Percentiles rank a stretch among this genome's conserved stretches.
Conservation (phyloP, 2,329 filamentous ascomycete species). For the Alternaria longipes region DNA sequence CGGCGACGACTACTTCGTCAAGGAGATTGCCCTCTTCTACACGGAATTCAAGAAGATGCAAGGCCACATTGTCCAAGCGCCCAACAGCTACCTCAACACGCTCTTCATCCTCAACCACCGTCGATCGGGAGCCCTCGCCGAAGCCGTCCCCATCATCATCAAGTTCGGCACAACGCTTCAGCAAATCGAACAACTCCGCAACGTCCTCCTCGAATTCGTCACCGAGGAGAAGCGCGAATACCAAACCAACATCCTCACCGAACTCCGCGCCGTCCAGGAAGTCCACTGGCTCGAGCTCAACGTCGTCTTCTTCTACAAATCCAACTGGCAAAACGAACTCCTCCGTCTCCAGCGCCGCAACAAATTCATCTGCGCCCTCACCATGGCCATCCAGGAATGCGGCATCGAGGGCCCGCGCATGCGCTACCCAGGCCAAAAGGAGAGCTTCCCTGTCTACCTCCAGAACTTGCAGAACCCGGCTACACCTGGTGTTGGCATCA, state of each 20-base stretch:
- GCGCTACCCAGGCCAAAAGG: conserved; percentile 73
- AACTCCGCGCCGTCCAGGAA: conserved; percentile 80
- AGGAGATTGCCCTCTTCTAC: conserved; percentile 90
- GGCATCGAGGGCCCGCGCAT: conserved; percentile 86
- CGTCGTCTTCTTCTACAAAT: conserved; percentile 97
- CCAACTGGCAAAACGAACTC: conserved; percentile 94
- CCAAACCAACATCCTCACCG: conserved; percentile 84
- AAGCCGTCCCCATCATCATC: conserved; percentile 83
- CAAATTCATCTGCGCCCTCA: conserved; percentile 91
- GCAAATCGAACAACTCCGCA: conserved; percentile 83
- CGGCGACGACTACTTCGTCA: conserved; percentile 96
- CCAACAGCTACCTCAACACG: conserved; percentile 91
- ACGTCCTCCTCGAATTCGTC: conserved; percentile 84
- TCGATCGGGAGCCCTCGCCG: conserved; percentile 85
- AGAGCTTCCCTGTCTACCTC: conserved; percentile 73
- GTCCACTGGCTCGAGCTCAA: conserved; percentile 88
- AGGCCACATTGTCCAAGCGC: conserved; percentile 93
- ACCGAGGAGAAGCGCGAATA: conserved; percentile 87
- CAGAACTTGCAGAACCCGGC: conserved; percentile 60
- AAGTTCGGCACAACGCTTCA: conserved; percentile 87
- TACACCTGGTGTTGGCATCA: conserved; percentile 54
- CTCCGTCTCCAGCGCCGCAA: conserved; percentile 89
- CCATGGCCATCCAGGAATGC: conserved; percentile 82
- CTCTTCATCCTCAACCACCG: conserved; percentile 96
- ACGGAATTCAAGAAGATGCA: conserved; percentile 99